Base-by-base conservation (phyloP, 2,329 filamentous ascomycete genomes). In the Sporothrix sp. region DNA sequence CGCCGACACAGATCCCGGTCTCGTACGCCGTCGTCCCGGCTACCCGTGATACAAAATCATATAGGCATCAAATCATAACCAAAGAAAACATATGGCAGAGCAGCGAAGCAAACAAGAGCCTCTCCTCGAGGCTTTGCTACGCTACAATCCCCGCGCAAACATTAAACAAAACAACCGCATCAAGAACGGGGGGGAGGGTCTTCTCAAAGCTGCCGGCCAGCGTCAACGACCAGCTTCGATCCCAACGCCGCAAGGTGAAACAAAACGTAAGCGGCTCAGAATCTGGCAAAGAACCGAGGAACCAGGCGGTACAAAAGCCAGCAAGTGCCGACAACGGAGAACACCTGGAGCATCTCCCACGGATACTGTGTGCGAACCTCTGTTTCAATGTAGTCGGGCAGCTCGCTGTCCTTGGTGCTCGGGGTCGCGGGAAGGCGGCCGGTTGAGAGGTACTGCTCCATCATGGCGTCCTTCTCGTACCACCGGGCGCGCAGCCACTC, bases 401-500 rank as follows among this genome's bases (percentile, higher is more conserved):
- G 35, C 0, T 59, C 61, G 14, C 58, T 55, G 4, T 58, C 58
- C 65, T 39, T 66, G 14, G 65, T 61, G 5, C 59, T 71, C 7
- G 79, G 71, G 56, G 84, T 82, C 4, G 81, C 74, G 0, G 93
- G 93, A 61, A 97, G 95, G 18, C 83, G 78, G 3, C 85, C 88
- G 2, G 83, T 90, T 14, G 76, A 73, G 50, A 84, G 71, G 63
- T 88, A 97, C 57, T 88, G 78, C 58, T 96, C 89, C 62, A 98
- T 79, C 40, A 96, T 73, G 27, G 81, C 79, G 60, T 98, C 91
- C 65, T 98, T 98, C 64, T 95, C 89, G 46, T 83, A 79, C 93
- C 93, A 98, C 39, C 89, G 78, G 51, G 87, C 82, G 28, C 82
- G 77, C 25, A 97, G 73, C 93, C 93, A 98, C 3, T 74, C 61